These are phyloP conservation scores for Hypomyces perniciosus DNA, from an alignment of 2,329 filamentous ascomycete genomes.

Conservation along the genomic window DNA sequence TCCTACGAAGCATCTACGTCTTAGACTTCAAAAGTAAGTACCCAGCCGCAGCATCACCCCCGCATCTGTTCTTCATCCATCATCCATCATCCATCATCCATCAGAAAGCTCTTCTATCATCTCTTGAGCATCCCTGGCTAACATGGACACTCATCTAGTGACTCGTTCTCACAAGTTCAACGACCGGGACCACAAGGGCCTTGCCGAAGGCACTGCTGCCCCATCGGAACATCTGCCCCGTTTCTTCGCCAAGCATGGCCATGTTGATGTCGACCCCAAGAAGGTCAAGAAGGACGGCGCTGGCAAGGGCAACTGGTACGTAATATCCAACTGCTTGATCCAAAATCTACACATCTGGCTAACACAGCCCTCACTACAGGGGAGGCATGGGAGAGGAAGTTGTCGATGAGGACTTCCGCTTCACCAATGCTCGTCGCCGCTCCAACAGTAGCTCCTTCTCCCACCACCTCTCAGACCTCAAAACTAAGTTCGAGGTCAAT, in stretches of 20 bases:
- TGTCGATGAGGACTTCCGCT: conserved; percentile 75
- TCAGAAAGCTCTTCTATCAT: not conserved
- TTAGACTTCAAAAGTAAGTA: conserved; percentile 14
- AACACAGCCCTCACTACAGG: conserved; percentile 44
- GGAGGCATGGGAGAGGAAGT: conserved; percentile 78
- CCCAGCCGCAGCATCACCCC: conserved; percentile 7
- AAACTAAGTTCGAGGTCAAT: conserved; percentile 92
- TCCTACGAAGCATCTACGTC: conserved; percentile 1
- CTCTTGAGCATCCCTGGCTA: not conserved
- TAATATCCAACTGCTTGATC: conserved; percentile 1
- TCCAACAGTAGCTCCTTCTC: conserved; percentile 81
- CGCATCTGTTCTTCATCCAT: conserved; percentile 10
- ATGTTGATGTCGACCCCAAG: conserved; percentile 75
- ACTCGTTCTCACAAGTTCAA: conserved; percentile 96
- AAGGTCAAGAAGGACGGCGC: conserved; percentile 96
- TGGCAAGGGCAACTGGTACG: conserved; percentile 91
- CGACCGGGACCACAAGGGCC: conserved; percentile 80
- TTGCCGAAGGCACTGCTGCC: conserved; percentile 66
- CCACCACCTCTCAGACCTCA: conserved; percentile 68
- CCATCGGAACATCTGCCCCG: conserved; percentile 74
- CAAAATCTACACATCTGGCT: not conserved
- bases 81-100: not conserved
- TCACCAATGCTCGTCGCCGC: conserved; percentile 80
- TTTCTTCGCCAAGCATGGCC: conserved; percentile 87
- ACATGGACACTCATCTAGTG: conserved; percentile 54